Percentiles rank a stretch among this genome's conserved stretches.
phyloP scores from a whole-genome alignment of 2,329 filamentous ascomycete genomes.

The Paracamarosporium sp. region DNA sequence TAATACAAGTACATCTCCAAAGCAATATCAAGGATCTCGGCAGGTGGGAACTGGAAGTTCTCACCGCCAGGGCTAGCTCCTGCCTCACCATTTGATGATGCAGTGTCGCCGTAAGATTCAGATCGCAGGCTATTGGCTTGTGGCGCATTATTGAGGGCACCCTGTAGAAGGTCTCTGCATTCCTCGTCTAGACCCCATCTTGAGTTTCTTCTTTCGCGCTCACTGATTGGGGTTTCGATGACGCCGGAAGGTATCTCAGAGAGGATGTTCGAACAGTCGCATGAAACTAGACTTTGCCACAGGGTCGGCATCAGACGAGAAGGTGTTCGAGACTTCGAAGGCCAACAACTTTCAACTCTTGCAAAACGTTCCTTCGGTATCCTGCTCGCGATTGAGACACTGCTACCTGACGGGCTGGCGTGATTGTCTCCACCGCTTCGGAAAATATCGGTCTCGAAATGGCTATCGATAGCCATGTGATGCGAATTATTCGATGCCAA shows the following conservation, averaged over 20 bases:
- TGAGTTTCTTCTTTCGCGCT: conserved; percentile 39
- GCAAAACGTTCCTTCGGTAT: conserved; percentile 48
- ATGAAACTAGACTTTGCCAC: conserved; percentile 40
- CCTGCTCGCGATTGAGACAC: conserved; percentile 44
- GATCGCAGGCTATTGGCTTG: conserved; percentile 25
- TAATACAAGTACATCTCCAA: conserved; percentile 62
- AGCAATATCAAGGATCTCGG: conserved; percentile 61
- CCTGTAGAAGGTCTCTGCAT: conserved; percentile 50
- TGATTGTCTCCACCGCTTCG: conserved; percentile 30
- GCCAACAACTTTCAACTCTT: conserved; percentile 48
- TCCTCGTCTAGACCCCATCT: conserved; percentile 46
- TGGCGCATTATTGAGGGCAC: conserved; percentile 32
- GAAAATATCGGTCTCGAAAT: conserved; percentile 38
- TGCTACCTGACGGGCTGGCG: conserved; percentile 42
- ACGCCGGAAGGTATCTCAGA: conserved; percentile 33
- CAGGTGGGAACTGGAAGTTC: conserved; percentile 52
- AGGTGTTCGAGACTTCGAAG: conserved; percentile 37
- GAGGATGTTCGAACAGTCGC: conserved; percentile 44
- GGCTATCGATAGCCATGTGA: conserved; percentile 37
- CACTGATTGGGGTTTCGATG: conserved; percentile 32
- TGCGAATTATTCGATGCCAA: conserved; percentile 33
- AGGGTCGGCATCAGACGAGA: conserved; percentile 42
- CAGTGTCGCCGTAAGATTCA: conserved; percentile 38
- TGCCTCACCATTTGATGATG: conserved; percentile 39
- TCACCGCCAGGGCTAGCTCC: conserved; percentile 33